Conservation (phyloP, 768 basidiomycete species). For the Hygrophorus russula region DNA sequence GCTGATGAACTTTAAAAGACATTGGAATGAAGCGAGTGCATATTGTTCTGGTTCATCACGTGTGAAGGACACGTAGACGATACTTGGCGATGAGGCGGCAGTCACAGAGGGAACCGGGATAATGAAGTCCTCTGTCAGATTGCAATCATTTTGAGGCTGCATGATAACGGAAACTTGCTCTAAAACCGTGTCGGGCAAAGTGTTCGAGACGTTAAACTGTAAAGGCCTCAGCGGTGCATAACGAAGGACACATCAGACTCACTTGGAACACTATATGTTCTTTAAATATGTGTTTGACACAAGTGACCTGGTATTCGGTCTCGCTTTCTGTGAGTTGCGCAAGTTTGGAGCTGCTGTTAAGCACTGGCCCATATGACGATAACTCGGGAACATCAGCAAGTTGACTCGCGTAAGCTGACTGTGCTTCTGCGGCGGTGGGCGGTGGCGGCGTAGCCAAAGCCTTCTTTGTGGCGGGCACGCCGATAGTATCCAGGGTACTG, state of each 20-base stretch:
- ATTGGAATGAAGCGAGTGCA: conserved; percentile 75
- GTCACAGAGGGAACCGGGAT: conserved; percentile 70
- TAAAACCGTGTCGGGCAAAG: conserved; percentile 87
- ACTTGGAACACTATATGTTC: conserved; percentile 97
- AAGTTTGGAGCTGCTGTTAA: conserved; percentile 76
- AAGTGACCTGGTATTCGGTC: conserved; percentile 95
- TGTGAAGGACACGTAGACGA: conserved; percentile 91
- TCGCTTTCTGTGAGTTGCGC: conserved; percentile 88
- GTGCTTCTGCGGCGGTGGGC: conserved; percentile 78
- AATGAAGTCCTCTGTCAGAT: conserved; percentile 90
- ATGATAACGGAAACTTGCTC: conserved; percentile 93
- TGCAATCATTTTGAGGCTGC: conserved; percentile 59
- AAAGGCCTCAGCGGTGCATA: conserved; percentile 4
- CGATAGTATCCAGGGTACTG: conserved; percentile 77
- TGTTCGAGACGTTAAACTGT: conserved; percentile 97
- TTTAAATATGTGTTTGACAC: conserved; percentile 94
- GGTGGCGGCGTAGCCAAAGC: conserved; percentile 51
- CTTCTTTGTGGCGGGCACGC: conserved; percentile 54
- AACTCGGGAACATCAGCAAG: conserved; percentile 83
- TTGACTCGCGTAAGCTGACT: conserved; percentile 80
- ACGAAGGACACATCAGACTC: conserved; percentile 12
- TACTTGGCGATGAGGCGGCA: conserved; percentile 61
- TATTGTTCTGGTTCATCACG: conserved; percentile 71
- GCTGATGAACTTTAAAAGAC: conserved; percentile 87
- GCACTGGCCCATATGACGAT: conserved; percentile 69